A percentile compares a stretch with the other conserved stretches of the same genome.
Evolutionary conservation across 164 flowering plant species (phyloP).

Genomic region (Nymphaea thermarum): DNA sequence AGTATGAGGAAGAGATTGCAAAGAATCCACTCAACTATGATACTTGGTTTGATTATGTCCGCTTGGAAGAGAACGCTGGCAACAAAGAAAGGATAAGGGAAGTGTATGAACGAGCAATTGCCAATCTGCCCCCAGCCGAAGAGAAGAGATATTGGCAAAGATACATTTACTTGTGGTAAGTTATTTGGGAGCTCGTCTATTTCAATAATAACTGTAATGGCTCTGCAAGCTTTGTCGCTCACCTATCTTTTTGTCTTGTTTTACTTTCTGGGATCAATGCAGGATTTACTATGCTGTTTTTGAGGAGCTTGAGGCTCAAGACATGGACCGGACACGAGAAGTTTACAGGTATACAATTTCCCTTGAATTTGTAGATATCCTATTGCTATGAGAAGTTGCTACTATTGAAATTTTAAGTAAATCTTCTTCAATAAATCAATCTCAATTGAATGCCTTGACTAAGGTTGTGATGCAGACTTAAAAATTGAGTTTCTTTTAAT

Average conservation of each 20-base stretch:
- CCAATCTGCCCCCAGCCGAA: slow-evolving; percentile 87
- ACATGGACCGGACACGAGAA: slow-evolving; percentile 64
- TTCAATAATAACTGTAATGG: not conserved
- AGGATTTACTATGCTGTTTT: slow-evolving; percentile 94
- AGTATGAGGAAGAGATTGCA: slow-evolving; percentile 85
- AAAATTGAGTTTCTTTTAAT: no score
- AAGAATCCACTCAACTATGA: slow-evolving; percentile 84
- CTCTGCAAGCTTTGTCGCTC: not conserved
- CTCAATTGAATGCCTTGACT: no score
- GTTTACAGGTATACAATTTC: slow-evolving; percentile 37
- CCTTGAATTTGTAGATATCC: no score
- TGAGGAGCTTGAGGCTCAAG: slow-evolving; percentile 84
- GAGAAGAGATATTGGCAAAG: slow-evolving; percentile 98
- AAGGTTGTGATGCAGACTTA: no score
- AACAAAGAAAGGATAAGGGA: slow-evolving; percentile 61
- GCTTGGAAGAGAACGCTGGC: slow-evolving; percentile 76
- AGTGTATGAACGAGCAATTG: slow-evolving; percentile 83
- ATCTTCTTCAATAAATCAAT: no score
- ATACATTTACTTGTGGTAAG: slow-evolving; percentile 83
- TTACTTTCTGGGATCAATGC: not conserved
- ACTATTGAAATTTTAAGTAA: no score
- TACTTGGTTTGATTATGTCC: slow-evolving; percentile 80
- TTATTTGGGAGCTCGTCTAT: not conserved
- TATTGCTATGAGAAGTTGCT: no score
- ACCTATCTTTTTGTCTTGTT: not conserved